A percentile compares a stretch with the other conserved stretches of the same genome.
Evolutionary conservation across 108 stramenopile species (phyloP).

Genomic region (Conticribra guillardii): DNA sequence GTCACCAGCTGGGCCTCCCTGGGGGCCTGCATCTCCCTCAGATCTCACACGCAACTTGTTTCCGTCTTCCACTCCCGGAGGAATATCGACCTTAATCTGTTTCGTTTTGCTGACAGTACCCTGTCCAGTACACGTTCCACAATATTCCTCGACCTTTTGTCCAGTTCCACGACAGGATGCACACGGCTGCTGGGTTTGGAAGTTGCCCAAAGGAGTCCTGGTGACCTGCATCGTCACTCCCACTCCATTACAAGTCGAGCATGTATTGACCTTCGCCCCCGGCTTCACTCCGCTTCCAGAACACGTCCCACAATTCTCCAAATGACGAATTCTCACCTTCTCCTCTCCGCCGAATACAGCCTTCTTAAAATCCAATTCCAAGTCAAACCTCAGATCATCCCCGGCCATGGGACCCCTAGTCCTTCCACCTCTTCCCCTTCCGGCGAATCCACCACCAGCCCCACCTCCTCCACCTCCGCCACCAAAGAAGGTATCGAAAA

Average conservation of each 20-base stretch:
- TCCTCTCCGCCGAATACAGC: conserved; percentile 96
- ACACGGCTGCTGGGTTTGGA: conserved; percentile 96
- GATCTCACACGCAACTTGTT: conserved; percentile 95
- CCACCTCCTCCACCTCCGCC: conserved; percentile 68
- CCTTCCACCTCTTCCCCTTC: conserved; percentile 60
- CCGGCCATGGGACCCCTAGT: conserved; percentile 80
- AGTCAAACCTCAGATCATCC: conserved; percentile 91
- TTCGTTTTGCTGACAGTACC: conserved; percentile 92
- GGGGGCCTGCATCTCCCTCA: conserved; percentile 96
- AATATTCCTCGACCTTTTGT: conserved; percentile 92
- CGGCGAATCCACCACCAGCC: conserved; percentile 44
- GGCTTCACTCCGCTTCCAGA: conserved; percentile 90
- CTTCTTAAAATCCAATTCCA: conserved; percentile 95
- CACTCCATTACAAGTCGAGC: conserved; percentile 82
- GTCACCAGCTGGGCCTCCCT: conserved; percentile 94
- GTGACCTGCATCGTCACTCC: conserved; percentile 95
- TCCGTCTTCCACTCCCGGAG: conserved; percentile 95
- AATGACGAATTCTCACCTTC: conserved; percentile 93
- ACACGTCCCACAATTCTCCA: conserved; percentile 92
- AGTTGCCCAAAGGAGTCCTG: conserved; percentile 94
- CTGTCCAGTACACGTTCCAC: conserved; percentile 92
- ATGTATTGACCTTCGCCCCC: conserved; percentile 79
- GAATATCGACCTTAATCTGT: conserved; percentile 96
- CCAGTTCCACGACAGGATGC: conserved; percentile 94
- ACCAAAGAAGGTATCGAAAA: conserved; percentile 96